Percentiles rank a stretch among this genome's conserved stretches.
These are phyloP conservation scores for Suillus discolor DNA, from an alignment of 768 basidiomycete species.

Conservation along the genomic window DNA sequence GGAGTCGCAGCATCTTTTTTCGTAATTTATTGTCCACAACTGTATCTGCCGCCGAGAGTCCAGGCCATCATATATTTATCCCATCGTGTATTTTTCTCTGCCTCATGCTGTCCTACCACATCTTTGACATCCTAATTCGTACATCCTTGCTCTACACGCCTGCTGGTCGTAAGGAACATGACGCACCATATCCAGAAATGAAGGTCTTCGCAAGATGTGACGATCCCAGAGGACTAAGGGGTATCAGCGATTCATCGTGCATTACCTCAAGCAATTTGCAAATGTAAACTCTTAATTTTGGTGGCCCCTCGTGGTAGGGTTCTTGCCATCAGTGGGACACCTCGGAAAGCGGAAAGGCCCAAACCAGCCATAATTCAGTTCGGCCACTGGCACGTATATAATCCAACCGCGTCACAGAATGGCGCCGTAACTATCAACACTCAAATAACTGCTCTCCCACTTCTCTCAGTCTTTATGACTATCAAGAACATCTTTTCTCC, in stretches of 20 bases:
- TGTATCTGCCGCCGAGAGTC: conserved; percentile 19
- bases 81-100: conserved; percentile 33
- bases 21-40: conserved; percentile 32
- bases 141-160: conserved; percentile 17
- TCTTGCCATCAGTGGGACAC: conserved; percentile 12
- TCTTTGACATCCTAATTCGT: conserved; percentile 21
- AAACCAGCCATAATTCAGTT: background rate
- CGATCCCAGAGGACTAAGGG: conserved; percentile 22
- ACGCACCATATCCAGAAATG: conserved; percentile 13
- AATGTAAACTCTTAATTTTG: conserved; percentile 11
- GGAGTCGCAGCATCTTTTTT: conserved; percentile 36
- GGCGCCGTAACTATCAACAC: background rate
- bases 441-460: background rate
- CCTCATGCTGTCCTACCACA: conserved; percentile 30
- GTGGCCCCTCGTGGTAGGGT: conserved; percentile 15
- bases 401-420: background rate
- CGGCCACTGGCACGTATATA: conserved; percentile 6
- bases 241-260: conserved; percentile 11
- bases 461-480: background rate
- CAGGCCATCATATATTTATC: conserved; percentile 12
- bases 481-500: conserved; percentile 12
- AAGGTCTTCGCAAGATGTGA: conserved; percentile 17
- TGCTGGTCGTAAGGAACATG: conserved; percentile 26
- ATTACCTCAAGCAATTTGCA: conserved; percentile 33
- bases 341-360: conserved; percentile 10